A percentile compares a stretch with the other conserved stretches of the same genome.
phyloP scores from a whole-genome alignment of 768 basidiomycete genomes.

The Mycena chlorophos region DNA sequence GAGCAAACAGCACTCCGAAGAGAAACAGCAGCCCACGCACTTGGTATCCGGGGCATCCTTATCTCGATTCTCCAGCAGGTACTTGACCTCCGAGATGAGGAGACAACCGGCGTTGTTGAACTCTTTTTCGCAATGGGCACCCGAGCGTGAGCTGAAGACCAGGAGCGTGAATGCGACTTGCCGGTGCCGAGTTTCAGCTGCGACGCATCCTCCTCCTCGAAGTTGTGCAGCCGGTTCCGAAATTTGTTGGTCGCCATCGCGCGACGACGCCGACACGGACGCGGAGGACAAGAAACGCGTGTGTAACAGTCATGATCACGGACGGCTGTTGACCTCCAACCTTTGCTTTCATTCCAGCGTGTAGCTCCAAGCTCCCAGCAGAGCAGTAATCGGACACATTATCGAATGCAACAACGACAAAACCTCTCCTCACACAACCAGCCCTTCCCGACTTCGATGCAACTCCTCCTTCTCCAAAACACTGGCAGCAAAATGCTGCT shows the following conservation, averaged over 20 bases:
- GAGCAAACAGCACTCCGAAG: neutral
- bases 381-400: no score
- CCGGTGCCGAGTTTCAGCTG: neutral
- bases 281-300: neutral
- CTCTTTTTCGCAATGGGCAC: slow-evolving; percentile 48
- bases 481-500: neutral
- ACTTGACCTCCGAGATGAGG: slow-evolving; percentile 90
- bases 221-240: slow-evolving; percentile 3
- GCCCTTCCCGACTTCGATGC: no score
- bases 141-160: neutral
- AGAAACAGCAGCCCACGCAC: slow-evolving; percentile 43
- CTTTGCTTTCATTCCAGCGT: neutral
- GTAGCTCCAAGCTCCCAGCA: no score
- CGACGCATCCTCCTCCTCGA: slow-evolving; percentile 10
- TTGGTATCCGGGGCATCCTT: slow-evolving; percentile 86
- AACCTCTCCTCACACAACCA: no score
- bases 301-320: neutral
- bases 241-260: slow-evolving; percentile 3
- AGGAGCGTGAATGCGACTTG: neutral
- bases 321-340: neutral
- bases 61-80: slow-evolving; percentile 82
- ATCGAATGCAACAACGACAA: no score
- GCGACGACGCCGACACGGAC: neutral
- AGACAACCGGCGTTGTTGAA: slow-evolving; percentile 92
- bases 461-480: no score